A percentile compares a stretch with the other conserved stretches of the same genome.
phyloP scores from a whole-genome alignment of 2,329 filamentous ascomycete genomes.

The Hypoxylon sp. region DNA sequence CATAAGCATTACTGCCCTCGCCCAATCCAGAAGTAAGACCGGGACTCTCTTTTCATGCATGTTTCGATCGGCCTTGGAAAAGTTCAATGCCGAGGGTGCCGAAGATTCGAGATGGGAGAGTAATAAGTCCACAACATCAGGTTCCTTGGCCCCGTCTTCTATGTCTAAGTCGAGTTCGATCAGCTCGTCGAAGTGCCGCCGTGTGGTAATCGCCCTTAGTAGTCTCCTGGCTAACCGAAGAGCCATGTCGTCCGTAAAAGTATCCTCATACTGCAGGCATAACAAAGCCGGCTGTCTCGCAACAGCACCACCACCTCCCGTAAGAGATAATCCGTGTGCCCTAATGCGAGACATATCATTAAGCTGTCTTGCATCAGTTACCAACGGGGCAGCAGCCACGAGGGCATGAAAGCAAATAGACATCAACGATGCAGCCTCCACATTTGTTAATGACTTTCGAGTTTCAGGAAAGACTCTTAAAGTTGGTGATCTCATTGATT shows the following conservation, averaged over 20 bases:
- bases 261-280: constrained; percentile 69
- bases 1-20: constrained; percentile 75
- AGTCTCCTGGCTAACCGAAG: constrained; percentile 66
- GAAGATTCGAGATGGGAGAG: constrained; percentile 64
- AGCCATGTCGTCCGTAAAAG: constrained; percentile 68
- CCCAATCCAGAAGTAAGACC: constrained; percentile 73
- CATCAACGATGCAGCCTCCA: constrained; percentile 62
- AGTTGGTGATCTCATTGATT: constrained; percentile 51
- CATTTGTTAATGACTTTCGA: constrained; percentile 53
- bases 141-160: constrained; percentile 45
- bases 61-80: constrained; percentile 59
- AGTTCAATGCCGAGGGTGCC: constrained; percentile 56
- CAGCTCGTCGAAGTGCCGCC: constrained; percentile 60
- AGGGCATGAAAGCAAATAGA: constrained; percentile 71
- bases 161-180: constrained; percentile 48
- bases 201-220: constrained; percentile 64
- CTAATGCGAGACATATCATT: constrained; percentile 69
- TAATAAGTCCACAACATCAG: constrained; percentile 58
- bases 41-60: constrained; percentile 66
- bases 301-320: constrained; percentile 56
- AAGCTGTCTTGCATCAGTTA: constrained; percentile 57
- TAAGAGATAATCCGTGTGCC: constrained; percentile 61
- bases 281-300: constrained; percentile 58
- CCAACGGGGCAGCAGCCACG: constrained; percentile 64
- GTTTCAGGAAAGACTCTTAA: constrained; percentile 49